Percentiles rank a stretch among this genome's conserved stretches.
phyloP scores from a whole-genome alignment of 352 stramenopile species.

The Plasmopara viticola region DNA sequence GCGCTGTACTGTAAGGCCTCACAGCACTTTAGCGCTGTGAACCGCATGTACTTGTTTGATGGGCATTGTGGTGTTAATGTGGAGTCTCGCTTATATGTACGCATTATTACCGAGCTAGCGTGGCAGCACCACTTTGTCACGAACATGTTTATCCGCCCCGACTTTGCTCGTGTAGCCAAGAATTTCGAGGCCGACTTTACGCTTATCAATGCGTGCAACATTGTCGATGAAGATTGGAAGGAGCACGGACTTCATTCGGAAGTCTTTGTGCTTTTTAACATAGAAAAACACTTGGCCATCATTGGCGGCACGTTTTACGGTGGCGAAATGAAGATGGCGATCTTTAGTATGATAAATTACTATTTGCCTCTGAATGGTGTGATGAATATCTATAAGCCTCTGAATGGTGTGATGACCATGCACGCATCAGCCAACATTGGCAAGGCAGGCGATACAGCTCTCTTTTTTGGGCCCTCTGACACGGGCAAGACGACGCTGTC shows the following conservation, averaged over 20 bases:
- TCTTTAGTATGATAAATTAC: slow-evolving; percentile 99
- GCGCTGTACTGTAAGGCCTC: slow-evolving; percentile 92
- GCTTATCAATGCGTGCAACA: slow-evolving; percentile 96
- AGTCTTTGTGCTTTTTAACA: slow-evolving; percentile 96
- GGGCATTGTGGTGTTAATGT: slow-evolving; percentile 92
- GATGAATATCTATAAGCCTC: slow-evolving; percentile 91
- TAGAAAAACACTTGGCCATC: slow-evolving; percentile 93
- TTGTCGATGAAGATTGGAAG: slow-evolving; percentile 93
- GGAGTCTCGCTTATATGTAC: slow-evolving; percentile 91
- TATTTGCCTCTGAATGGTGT: slow-evolving; percentile 92
- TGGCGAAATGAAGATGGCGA: slow-evolving; percentile 98
- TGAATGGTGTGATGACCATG: slow-evolving; percentile 95
- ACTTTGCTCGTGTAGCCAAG: slow-evolving; percentile 80
- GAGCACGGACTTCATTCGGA: slow-evolving; percentile 92
- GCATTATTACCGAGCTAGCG: slow-evolving; percentile 96
- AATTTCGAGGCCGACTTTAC: slow-evolving; percentile 96
- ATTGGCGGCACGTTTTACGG: slow-evolving; percentile 96
- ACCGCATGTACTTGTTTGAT: slow-evolving; percentile 96
- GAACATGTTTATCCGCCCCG: slow-evolving; percentile 93
- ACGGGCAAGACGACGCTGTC: slow-evolving; percentile 90
- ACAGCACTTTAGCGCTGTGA: slow-evolving; percentile 88
- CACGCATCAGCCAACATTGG: slow-evolving; percentile 97
- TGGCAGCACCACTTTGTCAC: slow-evolving; percentile 98
- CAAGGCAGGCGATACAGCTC: slow-evolving; percentile 91
- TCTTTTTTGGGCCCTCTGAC: slow-evolving; percentile 96